Percentiles rank a stretch among this genome's conserved stretches.
phyloP scores from a whole-genome alignment of 2,329 filamentous ascomycete species.

The Ciborinia camelliae region DNA sequence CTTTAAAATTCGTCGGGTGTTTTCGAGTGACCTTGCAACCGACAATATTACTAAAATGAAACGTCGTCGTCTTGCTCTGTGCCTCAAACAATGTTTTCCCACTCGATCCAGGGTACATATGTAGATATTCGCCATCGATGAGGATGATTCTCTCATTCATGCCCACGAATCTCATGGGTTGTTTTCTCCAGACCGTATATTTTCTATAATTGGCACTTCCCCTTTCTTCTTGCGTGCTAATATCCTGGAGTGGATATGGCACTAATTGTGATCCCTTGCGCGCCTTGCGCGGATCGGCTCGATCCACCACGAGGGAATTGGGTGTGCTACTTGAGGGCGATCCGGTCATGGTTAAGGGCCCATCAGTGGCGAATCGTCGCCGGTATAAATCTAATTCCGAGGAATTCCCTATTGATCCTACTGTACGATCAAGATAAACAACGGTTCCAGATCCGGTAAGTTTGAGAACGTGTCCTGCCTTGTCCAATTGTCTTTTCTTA shows the following conservation, averaged over 20 bases:
- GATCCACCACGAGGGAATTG: conserved; percentile 51
- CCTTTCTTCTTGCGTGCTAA: conserved; percentile 56
- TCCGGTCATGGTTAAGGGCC: conserved; percentile 63
- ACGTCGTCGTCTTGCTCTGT: conserved; percentile 70
- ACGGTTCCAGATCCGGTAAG: conserved; percentile 71
- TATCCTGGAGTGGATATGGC: conserved; percentile 64
- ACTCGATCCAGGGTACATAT: conserved; percentile 73
- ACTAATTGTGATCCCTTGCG: conserved; percentile 54
- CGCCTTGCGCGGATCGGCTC: conserved; percentile 44
- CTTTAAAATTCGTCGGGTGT: conserved; percentile 77
- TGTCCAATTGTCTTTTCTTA: conserved; percentile 73
- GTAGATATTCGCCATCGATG: conserved; percentile 82
- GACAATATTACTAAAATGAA: conserved; percentile 78
- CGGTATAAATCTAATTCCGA: conserved; percentile 73
- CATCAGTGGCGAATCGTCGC: conserved; percentile 71
- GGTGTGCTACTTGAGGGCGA: conserved; percentile 66
- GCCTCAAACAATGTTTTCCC: conserved; percentile 62
- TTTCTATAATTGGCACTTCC: conserved; percentile 63
- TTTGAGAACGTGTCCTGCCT: conserved; percentile 75
- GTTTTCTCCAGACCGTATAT: conserved; percentile 77
- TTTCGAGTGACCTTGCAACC: conserved; percentile 78
- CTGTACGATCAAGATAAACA: conserved; percentile 72
- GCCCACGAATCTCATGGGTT: conserved; percentile 75
- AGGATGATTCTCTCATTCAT: conserved; percentile 72
- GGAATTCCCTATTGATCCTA: conserved; percentile 73